Evolutionary conservation across 352 stramenopile genomes (phyloP).

Genomic region (Albugo candida): DNA sequence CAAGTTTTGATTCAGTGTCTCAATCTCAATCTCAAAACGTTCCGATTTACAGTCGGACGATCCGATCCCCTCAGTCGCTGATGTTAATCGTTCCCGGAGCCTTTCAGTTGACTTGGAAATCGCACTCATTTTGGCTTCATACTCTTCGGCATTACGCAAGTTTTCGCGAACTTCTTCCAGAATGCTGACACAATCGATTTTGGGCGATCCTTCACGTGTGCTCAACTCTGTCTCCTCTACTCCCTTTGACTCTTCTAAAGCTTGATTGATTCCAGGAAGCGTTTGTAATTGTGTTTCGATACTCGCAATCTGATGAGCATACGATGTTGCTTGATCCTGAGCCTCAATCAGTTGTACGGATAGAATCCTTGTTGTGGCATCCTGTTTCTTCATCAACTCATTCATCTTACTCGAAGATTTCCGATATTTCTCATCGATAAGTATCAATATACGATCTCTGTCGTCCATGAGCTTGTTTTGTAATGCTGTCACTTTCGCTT

Average conservation of each 20-base stretch:
- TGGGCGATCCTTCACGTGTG: no score
- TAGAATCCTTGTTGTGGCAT: no score
- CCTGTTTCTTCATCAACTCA: no score
- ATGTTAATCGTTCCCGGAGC: constrained; percentile 4
- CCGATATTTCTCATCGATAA: no score
- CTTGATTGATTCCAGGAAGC: neutral
- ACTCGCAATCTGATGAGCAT: constrained; percentile 1
- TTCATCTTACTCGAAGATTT: no score
- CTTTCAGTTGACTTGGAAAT: constrained; percentile 1
- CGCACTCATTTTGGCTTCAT: constrained; percentile 4
- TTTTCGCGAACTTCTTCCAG: neutral
- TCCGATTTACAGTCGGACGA: constrained; percentile 1
- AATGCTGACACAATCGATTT: neutral
- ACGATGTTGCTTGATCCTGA: neutral
- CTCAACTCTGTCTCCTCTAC: no score
- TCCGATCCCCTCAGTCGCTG: neutral
- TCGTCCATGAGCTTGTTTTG: no score
- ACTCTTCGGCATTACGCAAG: neutral
- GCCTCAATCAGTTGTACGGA: no score
- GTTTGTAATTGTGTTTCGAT: constrained; percentile 1
- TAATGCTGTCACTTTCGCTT: no score
- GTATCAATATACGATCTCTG: no score
- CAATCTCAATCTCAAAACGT: constrained; percentile 3
- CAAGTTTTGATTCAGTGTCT: constrained; percentile 1
- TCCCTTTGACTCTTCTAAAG: no score